Conservation (phyloP, 1,284 basidiomycete species). For the Flammula alnicola region DNA sequence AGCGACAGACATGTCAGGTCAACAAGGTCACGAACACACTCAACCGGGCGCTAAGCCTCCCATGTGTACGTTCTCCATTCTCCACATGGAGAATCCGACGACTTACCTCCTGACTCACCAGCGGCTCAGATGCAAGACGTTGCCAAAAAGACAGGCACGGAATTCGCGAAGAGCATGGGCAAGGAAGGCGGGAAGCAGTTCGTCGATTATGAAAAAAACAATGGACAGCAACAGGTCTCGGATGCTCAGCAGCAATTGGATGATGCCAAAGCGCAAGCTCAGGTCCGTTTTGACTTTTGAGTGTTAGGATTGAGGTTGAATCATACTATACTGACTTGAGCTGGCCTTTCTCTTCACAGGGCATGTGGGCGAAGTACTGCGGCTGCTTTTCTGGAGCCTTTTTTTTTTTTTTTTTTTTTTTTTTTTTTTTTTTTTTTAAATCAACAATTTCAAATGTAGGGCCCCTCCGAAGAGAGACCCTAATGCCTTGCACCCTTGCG, state of each 20-base stretch:
- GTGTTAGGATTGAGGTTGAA: too few species aligned
- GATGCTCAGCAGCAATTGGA: constrained; percentile 25
- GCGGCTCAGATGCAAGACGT: constrained; percentile 6
- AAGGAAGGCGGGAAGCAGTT: constrained; percentile 28
- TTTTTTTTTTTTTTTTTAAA: too few species aligned
- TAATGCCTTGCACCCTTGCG: too few species aligned
- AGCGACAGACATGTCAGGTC: too few species aligned
- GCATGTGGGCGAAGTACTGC: constrained; percentile 30
- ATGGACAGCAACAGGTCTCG: constrained; percentile 14
- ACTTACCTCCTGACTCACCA: too few species aligned
- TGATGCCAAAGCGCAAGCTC: constrained; percentile 30
- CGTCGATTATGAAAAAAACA: constrained; percentile 27
- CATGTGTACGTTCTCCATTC: too few species aligned
- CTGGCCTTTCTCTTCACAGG: constrained; percentile 18
- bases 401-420: too few species aligned
- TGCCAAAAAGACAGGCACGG: constrained; percentile 17
- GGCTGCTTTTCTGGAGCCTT: constrained; percentile 4
- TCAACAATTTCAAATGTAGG: too few species aligned
- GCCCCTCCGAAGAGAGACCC: too few species aligned
- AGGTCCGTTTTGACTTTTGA: constrained; percentile 24
- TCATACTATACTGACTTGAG: neutral
- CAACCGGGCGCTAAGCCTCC: too few species aligned
- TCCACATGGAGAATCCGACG: too few species aligned
- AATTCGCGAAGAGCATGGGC: constrained; percentile 25
- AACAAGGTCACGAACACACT: too few species aligned